Evolutionary conservation across 306 rosid species (phyloP).

Genomic region (Pterocarpus macrocarpus): DNA sequence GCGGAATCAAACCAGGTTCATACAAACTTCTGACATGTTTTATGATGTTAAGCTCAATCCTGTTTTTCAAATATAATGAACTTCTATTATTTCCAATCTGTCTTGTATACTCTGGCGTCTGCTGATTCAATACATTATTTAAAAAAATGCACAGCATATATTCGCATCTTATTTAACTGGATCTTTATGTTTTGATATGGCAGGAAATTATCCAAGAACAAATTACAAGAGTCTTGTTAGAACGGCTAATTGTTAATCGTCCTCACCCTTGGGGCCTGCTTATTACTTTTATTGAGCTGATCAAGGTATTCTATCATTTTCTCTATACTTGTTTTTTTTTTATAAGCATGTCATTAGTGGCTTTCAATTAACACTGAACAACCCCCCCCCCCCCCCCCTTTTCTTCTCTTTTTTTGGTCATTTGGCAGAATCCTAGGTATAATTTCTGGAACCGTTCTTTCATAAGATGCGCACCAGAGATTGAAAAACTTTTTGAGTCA

Average conservation of each 20-base stretch:
- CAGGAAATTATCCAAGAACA: constrained; percentile 99
- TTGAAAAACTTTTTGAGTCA: constrained; percentile 94
- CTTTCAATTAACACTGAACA: not conserved
- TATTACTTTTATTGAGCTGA: constrained; percentile 94
- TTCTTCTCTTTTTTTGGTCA: not conserved
- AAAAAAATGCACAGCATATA: no score
- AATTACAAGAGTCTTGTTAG: constrained; percentile 95
- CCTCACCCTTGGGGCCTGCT: constrained; percentile 99
- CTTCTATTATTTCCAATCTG: not conserved
- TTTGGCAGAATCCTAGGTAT: constrained; percentile 86
- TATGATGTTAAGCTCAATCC: not conserved
- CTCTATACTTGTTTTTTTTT: not conserved
- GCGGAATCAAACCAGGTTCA: constrained; percentile 90
- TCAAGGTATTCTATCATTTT: constrained; percentile 65
- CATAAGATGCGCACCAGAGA: constrained; percentile 98
- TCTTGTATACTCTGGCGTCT: no score
- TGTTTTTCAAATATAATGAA: not conserved
- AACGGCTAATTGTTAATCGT: constrained; percentile 91
- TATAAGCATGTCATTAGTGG: not conserved
- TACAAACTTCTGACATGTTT: not conserved
- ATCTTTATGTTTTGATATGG: constrained; percentile 30
- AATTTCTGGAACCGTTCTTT: constrained; percentile 91
- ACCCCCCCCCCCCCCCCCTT: no score
- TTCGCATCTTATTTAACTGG: constrained; percentile 2
- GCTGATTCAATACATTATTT: no score